phyloP scores from a whole-genome alignment of 139 green algal genomes.

The Pleodorina starrii region DNA sequence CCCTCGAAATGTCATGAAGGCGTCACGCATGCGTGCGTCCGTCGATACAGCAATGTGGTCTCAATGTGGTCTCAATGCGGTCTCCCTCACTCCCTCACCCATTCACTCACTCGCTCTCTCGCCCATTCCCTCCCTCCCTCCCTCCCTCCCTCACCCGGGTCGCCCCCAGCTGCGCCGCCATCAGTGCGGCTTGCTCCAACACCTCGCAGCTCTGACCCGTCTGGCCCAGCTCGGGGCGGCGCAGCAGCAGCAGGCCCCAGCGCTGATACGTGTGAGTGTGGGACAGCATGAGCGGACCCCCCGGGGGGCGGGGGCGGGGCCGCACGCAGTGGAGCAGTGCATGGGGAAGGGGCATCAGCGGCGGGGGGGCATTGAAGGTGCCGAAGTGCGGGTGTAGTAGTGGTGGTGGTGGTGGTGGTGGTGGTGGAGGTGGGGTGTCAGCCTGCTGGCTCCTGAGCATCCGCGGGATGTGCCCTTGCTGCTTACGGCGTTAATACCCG shows the following conservation, averaged over 20 bases:
- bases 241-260: conserved; percentile 61
- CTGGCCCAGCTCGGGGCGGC: conserved; percentile 47
- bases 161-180: neutral
- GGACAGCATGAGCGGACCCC: neutral
- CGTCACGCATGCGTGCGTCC: neutral
- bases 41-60: neutral
- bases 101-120: neutral
- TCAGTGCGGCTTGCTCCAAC: conserved; percentile 64
- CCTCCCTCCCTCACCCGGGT: neutral
- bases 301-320: neutral
- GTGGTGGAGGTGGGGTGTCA: neutral
- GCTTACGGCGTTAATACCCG: too few species aligned
- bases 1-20: neutral
- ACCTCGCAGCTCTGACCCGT: conserved; percentile 60
- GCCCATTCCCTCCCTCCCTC: neutral
- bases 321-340: neutral
- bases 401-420: neutral
- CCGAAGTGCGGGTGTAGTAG: neutral
- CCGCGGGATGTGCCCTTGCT: too few species aligned
- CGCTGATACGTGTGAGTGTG: neutral
- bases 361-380: neutral
- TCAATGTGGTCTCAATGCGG: neutral
- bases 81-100: neutral
- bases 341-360: neutral
- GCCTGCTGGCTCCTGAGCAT: neutral